These are phyloP conservation scores for Termitomyces sp. DNA, from an alignment of 768 basidiomycete species.

Conservation along the genomic window DNA sequence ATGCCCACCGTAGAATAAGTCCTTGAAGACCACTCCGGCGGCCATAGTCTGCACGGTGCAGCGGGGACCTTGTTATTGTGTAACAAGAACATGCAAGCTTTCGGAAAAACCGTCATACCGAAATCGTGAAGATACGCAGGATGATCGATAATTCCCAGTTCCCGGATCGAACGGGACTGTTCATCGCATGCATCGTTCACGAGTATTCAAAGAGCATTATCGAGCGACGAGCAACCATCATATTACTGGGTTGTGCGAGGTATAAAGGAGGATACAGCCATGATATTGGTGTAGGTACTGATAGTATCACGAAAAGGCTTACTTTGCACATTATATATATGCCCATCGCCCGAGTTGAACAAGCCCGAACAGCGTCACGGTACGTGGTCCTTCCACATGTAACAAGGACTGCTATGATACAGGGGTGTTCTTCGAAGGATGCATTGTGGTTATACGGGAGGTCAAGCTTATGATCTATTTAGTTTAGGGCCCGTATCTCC, in stretches of 20 bases:
- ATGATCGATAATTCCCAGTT: neutral
- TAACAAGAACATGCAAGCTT: neutral
- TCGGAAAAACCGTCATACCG: neutral
- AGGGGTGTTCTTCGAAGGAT: neutral
- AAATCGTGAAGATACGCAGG: neutral
- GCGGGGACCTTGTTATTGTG: too few relatives aligned
- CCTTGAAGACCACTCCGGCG: too few relatives aligned
- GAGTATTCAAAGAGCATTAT: too few relatives aligned
- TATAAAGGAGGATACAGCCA: too few relatives aligned
- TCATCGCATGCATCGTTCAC: neutral
- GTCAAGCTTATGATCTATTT: too few relatives aligned
- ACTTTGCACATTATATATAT: neutral
- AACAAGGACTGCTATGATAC: neutral
- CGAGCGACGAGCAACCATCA: too few relatives aligned
- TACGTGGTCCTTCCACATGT: neutral
- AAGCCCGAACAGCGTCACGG: neutral
- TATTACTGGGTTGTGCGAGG: neutral
- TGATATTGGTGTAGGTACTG: too few relatives aligned
- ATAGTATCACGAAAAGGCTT: neutral
- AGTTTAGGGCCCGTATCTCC: neutral
- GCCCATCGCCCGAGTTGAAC: neutral
- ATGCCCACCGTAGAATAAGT: too few relatives aligned
- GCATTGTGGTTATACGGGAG: neutral
- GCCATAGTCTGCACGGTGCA: too few relatives aligned
- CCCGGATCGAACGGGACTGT: neutral